Percentiles rank a stretch among this genome's conserved stretches.
These are phyloP conservation scores for Trametes sanguinea DNA, from an alignment of 768 basidiomycete species.

Conservation along the genomic window DNA sequence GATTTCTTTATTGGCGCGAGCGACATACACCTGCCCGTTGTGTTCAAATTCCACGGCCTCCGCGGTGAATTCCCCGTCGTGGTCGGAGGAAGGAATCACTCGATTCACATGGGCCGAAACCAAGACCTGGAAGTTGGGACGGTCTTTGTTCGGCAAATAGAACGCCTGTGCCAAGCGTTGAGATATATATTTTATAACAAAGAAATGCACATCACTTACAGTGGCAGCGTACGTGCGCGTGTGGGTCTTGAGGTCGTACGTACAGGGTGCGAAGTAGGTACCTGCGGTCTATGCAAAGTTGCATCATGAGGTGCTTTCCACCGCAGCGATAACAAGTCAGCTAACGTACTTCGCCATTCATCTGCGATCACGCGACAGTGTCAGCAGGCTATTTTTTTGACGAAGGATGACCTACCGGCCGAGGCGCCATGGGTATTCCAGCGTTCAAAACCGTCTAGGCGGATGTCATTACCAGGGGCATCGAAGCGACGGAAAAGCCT, in stretches of 20 bases:
- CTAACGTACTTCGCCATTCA: constrained; percentile 27
- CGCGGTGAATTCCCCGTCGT: constrained; percentile 36
- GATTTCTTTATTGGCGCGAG: constrained; percentile 50
- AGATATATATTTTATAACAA: background rate
- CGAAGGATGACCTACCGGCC: constrained; percentile 18
- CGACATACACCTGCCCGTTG: constrained; percentile 33
- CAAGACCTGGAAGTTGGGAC: constrained; percentile 35
- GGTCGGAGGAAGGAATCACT: constrained; percentile 22
- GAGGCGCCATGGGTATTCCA: constrained; percentile 13
- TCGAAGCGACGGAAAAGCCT: too few species aligned
- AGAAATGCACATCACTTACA: constrained; percentile 21
- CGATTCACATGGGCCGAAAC: constrained; percentile 33
- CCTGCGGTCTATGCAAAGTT: constrained; percentile 18
- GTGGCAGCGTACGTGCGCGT: constrained; percentile 29
- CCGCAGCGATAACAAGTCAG: background rate
- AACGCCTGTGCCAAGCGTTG: constrained; percentile 21
- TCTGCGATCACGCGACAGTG: constrained; percentile 1
- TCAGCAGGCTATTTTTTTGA: background rate
- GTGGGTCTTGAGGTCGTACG: constrained; percentile 21
- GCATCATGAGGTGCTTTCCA: background rate
- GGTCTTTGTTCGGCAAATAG: constrained; percentile 28
- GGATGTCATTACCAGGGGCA: background rate
- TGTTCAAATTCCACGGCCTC: constrained; percentile 49
- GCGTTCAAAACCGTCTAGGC: constrained; percentile 23
- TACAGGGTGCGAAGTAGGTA: constrained; percentile 17